phyloP scores from a whole-genome alignment of 176 grass and related monocot species.

The Ensete ventricosum region DNA sequence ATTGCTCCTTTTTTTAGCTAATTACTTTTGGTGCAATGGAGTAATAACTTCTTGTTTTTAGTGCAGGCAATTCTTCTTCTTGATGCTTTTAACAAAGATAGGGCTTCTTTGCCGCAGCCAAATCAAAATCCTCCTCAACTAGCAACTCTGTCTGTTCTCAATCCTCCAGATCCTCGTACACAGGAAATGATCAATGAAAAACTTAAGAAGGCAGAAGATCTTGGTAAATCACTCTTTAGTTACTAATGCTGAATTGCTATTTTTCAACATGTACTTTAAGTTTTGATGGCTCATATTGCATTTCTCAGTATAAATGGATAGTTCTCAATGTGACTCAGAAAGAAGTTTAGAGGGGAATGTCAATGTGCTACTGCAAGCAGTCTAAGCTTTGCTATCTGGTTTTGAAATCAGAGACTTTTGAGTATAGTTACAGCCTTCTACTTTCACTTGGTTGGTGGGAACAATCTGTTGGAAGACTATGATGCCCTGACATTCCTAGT shows the following conservation, averaged over 20 bases:
- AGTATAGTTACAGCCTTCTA: no score
- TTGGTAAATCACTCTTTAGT: conserved; percentile 6
- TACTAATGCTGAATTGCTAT: background rate
- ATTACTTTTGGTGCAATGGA: background rate
- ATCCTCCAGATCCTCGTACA: conserved; percentile 24
- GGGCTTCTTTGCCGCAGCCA: conserved; percentile 22
- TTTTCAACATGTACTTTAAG: background rate
- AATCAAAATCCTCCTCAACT: conserved; percentile 22
- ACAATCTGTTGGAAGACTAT: no score
- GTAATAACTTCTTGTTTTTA: background rate
- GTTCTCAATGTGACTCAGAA: no score
- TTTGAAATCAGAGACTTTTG: no score
- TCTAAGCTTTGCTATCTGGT: no score
- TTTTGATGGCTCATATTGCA: no score
- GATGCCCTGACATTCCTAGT: no score
- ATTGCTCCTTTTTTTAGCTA: background rate
- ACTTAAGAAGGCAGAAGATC: conserved; percentile 23
- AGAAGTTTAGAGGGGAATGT: no score
- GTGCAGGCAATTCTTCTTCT: conserved; percentile 24
- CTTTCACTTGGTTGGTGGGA: no score
- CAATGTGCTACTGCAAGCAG: no score
- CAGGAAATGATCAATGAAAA: conserved; percentile 31
- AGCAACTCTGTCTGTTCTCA: background rate
- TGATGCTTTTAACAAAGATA: conserved; percentile 27
- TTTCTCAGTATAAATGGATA: no score